Evolutionary conservation across 2,329 filamentous ascomycete species (phyloP).

Genomic region (Emergomyces orientalis): DNA sequence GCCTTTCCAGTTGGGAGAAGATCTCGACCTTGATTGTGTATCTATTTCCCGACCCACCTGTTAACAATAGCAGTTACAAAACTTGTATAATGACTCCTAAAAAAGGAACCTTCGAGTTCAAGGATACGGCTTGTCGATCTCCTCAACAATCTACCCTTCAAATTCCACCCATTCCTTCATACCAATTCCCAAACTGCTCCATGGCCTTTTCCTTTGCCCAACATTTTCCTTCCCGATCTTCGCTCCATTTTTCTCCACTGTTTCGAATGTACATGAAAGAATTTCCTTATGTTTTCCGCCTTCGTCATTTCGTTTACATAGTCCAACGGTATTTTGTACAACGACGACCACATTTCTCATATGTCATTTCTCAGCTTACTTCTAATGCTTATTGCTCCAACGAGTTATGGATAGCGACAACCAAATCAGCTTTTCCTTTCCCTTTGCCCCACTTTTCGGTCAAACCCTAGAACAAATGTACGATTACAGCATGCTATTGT

Average conservation of each 20-base stretch:
- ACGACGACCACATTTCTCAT: neutral
- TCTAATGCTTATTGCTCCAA: neutral
- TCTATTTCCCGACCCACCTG: neutral
- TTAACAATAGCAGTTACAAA: neutral
- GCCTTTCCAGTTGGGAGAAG: conserved; percentile 58
- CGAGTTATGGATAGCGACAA: conserved; percentile 3
- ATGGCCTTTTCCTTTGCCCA: neutral
- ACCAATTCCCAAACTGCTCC: neutral
- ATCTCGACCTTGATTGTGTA: conserved; percentile 40
- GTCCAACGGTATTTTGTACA: neutral
- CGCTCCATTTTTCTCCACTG: neutral
- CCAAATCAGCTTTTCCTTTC: neutral
- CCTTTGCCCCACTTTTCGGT: neutral
- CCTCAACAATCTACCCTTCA: neutral
- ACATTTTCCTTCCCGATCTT: neutral
- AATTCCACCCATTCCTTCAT: neutral
- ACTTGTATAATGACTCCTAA: neutral
- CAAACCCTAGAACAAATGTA: neutral
- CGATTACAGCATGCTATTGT: neutral
- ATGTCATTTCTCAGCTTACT: neutral
- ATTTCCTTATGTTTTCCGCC: neutral
- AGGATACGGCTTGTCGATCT: neutral
- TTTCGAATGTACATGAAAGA: neutral
- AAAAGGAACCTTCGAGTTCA: neutral
- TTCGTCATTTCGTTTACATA: neutral